Percentiles rank a stretch among this genome's conserved stretches.
Conservation (phyloP, 257 asterid genomes). For the Pogostemon cablin region DNA sequence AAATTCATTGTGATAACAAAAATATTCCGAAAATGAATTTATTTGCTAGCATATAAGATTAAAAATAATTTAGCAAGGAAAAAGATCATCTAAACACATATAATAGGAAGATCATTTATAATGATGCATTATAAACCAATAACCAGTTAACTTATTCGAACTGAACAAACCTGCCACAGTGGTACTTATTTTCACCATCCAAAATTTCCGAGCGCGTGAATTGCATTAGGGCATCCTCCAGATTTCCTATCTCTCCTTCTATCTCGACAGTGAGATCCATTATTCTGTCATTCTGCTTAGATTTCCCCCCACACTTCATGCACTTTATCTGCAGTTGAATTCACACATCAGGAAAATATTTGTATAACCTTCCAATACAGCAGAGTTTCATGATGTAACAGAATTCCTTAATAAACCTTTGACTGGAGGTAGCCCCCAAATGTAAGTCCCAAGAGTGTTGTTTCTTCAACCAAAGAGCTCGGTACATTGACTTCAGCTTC, state of each 20-base stretch:
- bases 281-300: constrained; percentile 72
- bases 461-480: constrained; percentile 60
- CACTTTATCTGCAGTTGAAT: constrained; percentile 68
- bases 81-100: background rate
- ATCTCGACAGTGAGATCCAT: constrained; percentile 95
- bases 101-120: background rate
- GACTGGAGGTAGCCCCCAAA: constrained; percentile 92
- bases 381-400: background rate
- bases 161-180: constrained; percentile 63
- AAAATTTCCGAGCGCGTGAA: constrained; percentile 72
- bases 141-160: constrained; percentile 1
- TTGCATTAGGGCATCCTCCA: constrained; percentile 74
- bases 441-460: constrained; percentile 74
- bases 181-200: constrained; percentile 90
- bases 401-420: constrained; percentile 52
- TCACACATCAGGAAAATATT: background rate
- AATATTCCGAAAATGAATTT: background rate
- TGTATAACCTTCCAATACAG: constrained; percentile 5
- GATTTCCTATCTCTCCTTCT: constrained; percentile 68
- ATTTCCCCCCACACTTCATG: constrained; percentile 75
- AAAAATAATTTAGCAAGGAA: background rate
- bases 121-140: constrained; percentile 4
- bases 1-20: background rate
- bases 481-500: constrained; percentile 53
- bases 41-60: background rate